Conservation (phyloP, 306 rosid genomes). For the Ormosia semicastrata region DNA sequence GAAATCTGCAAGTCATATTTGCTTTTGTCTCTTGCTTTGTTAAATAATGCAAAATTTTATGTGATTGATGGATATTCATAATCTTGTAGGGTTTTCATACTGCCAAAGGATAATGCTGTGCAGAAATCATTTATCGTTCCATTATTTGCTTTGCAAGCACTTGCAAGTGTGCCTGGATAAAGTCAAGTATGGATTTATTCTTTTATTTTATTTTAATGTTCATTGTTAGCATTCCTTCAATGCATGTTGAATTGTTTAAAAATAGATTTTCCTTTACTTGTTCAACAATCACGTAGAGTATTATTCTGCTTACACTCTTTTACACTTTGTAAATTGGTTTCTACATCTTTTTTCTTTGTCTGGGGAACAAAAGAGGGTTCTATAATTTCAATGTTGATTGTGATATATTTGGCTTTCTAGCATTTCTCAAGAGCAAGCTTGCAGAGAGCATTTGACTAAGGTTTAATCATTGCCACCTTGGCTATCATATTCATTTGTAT, state of each 20-base stretch:
- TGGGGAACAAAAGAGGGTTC: conserved; percentile 61
- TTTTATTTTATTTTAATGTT: not conserved
- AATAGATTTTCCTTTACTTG: not conserved
- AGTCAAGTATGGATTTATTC: conserved; percentile 35
- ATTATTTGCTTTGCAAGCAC: conserved; percentile 60
- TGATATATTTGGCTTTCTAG: conserved; percentile 65
- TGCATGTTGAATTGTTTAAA: not conserved
- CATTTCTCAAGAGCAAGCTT: conserved; percentile 61
- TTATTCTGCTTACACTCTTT: no score
- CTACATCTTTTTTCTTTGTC: conserved; percentile 7
- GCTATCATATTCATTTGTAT: conserved; percentile 46
- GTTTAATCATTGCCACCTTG: conserved; percentile 56
- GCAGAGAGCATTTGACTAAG: conserved; percentile 59
- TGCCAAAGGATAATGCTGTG: conserved; percentile 52
- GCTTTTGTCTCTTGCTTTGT: not conserved
- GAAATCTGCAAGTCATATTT: not conserved
- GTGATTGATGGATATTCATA: not conserved
- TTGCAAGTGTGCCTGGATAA: conserved; percentile 49
- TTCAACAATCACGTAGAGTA: not conserved
- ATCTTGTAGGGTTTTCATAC: conserved; percentile 47
- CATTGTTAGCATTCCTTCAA: not conserved
- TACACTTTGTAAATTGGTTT: not conserved
- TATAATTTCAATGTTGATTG: no score
- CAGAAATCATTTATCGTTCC: conserved; percentile 66
- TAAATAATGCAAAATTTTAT: not conserved